Evolutionary conservation across 2,329 filamentous ascomycete species (phyloP).

Genomic region (Mycosphaerella sp.): DNA sequence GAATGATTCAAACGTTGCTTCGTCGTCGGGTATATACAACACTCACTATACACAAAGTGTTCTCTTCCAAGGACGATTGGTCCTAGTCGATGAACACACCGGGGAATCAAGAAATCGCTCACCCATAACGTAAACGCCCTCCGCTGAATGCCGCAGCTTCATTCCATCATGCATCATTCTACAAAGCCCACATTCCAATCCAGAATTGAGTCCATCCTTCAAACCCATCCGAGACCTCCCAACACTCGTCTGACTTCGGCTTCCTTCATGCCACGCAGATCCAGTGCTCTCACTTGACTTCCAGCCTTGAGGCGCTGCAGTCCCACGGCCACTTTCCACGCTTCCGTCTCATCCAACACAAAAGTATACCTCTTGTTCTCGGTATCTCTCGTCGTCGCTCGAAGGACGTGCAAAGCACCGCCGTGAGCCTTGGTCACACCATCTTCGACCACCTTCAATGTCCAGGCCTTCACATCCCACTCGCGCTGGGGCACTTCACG

Average conservation of each 20-base stretch:
- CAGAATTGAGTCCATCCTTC: slow-evolving; percentile 6
- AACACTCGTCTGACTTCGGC: slow-evolving; percentile 38
- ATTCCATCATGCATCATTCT: neutral
- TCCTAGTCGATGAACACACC: neutral
- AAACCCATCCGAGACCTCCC: slow-evolving; percentile 30
- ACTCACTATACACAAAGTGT: neutral
- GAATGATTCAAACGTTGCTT: neutral
- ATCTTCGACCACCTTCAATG: slow-evolving; percentile 79
- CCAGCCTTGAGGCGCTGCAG: slow-evolving; percentile 52
- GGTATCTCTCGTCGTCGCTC: slow-evolving; percentile 52
- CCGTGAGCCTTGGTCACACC: slow-evolving; percentile 32
- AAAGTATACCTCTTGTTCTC: slow-evolving; percentile 59
- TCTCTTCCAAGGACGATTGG: neutral
- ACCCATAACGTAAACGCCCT: neutral
- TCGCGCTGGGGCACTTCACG: slow-evolving; percentile 87
- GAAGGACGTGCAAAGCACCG: slow-evolving; percentile 49
- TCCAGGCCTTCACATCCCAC: slow-evolving; percentile 99
- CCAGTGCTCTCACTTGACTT: slow-evolving; percentile 49
- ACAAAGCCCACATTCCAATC: neutral
- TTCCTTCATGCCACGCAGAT: slow-evolving; percentile 47
- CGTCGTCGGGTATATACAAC: neutral
- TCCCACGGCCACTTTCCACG: slow-evolving; percentile 57
- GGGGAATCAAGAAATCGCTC: neutral
- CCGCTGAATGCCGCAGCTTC: neutral
- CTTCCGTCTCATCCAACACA: slow-evolving; percentile 52